Evolutionary conservation across 257 asterid species (phyloP).

Genomic region (Handroanthus guayacan): DNA sequence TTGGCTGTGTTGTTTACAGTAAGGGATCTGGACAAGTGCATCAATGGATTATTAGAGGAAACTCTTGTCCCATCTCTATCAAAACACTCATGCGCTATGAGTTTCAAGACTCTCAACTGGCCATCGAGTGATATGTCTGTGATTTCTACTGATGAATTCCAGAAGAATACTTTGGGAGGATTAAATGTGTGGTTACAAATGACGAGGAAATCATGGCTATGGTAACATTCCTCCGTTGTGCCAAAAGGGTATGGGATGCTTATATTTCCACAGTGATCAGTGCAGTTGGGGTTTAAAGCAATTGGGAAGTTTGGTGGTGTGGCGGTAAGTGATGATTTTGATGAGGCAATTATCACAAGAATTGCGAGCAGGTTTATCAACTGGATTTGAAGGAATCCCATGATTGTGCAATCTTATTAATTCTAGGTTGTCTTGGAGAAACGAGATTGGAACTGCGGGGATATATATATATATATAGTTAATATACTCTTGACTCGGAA

Average conservation of each 20-base stretch:
- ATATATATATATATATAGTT: background rate
- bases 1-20: constrained; percentile 27
- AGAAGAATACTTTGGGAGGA: no score
- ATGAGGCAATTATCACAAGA: background rate
- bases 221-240: no score
- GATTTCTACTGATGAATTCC: background rate
- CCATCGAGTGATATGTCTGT: constrained; percentile 36
- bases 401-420: background rate
- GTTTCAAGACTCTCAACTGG: constrained; percentile 11
- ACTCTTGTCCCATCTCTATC: background rate
- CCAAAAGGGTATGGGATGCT: background rate
- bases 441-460: background rate
- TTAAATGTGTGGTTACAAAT: no score
- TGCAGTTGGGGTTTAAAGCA: background rate
- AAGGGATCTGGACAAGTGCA: rapidly evolving
- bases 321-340: background rate
- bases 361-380: background rate
- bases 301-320: constrained; percentile 21
- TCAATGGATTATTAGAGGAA: rapidly evolving
- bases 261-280: constrained; percentile 8
- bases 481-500: background rate
- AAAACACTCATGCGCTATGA: constrained; percentile 29
- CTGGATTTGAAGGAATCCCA: background rate
- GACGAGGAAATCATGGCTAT: no score
- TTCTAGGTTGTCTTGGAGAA: background rate